Base-by-base conservation (phyloP, 2,329 filamentous ascomycete species). In the Epichloe uncinata region DNA sequence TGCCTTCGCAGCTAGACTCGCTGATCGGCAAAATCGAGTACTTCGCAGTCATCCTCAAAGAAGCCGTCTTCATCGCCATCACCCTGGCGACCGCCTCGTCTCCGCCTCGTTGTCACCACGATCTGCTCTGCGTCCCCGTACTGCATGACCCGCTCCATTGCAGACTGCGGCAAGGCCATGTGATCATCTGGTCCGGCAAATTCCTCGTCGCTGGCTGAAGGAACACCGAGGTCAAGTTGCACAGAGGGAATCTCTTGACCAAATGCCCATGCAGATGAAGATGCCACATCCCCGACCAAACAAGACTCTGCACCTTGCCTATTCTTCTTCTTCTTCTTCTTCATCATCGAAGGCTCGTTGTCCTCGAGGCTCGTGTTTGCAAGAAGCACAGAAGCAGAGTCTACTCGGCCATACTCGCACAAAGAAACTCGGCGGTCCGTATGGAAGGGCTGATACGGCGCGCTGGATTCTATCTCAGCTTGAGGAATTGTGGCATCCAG, bases 401-500 rank as follows among this genome's bases (percentile, higher is more conserved):
- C 63, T 12, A 18, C 41, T 8, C 58, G 55, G 36, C 61, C 66
- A 61, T 84, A 86, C 41, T 88, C 77, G 56, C 82, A 85, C 30
- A 96, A 72, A n/a, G 76, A 79, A 42, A 97, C 86, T 3, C 91
- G 81, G 49, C 81, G 79, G 61, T 97, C 90, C 0, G 90, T 93
- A 63, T 97, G 91, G 70, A 97, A 96, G 1, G 93, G 91, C 60
- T 95, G 90, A 59, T 95, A 97, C 2, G 91, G 88, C 4, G 90
- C 86, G 61, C 91, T 96, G 2, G 91, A 95, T 62, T 98, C 93
- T 56, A 95, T 94, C 70, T 96, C 90, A 5, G 87, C 88, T 55
- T 83, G 79, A 1, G 81, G 80, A 50, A 79, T 90, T 63, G 70
- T 85, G 63, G 69, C 86, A 66, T 72, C 84, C 63, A 71, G 76